These are phyloP conservation scores for Thermothielavioides terrestris DNA, from an alignment of 495 filamentous ascomycete species.

Conservation along the genomic window DNA sequence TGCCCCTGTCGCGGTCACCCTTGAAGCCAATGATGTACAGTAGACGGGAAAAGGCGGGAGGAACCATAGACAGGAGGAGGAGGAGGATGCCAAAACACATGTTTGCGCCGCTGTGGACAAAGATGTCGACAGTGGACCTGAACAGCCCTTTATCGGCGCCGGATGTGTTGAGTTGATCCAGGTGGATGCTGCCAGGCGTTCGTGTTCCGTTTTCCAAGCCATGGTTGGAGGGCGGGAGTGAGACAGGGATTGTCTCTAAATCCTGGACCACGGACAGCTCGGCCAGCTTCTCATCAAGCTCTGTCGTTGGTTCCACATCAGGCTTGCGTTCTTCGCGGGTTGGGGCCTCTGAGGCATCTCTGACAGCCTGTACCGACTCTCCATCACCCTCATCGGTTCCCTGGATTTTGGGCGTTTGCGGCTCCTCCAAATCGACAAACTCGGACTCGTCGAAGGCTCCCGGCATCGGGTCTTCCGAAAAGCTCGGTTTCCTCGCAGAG, in stretches of 20 bases:
- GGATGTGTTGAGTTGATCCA: conserved; percentile 14
- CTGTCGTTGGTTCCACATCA: not conserved
- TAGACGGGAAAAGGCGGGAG: conserved; percentile 75
- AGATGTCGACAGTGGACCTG: conserved; percentile 65
- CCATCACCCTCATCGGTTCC: conserved; percentile 19
- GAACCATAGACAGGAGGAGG: conserved; percentile 80
- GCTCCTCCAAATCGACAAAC: conserved; percentile 21
- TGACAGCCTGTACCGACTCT: conserved; percentile 26
- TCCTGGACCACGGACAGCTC: conserved; percentile 1
- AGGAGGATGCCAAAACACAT: conserved; percentile 85
- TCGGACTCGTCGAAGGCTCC: conserved; percentile 29
- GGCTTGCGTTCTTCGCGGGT: conserved; percentile 15
- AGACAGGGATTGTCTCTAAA: not conserved
- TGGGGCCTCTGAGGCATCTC: conserved; percentile 20
- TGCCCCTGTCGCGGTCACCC: conserved; percentile 76
- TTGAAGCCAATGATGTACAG: conserved; percentile 85
- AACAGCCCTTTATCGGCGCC: conserved; percentile 44
- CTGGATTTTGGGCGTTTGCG: not conserved
- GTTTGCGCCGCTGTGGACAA: conserved; percentile 78
- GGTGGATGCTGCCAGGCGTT: not conserved
- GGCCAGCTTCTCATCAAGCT: conserved; percentile 17
- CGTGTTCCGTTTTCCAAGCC: not conserved
- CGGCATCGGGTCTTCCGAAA: conserved; percentile 27
- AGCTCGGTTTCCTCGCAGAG: conserved; percentile 8
- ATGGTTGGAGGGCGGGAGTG: not conserved